Percentiles rank a stretch among this genome's conserved stretches.
Evolutionary conservation across 192 early-diverging fungal species (phyloP).

Genomic region (Dissophora ornata): DNA sequence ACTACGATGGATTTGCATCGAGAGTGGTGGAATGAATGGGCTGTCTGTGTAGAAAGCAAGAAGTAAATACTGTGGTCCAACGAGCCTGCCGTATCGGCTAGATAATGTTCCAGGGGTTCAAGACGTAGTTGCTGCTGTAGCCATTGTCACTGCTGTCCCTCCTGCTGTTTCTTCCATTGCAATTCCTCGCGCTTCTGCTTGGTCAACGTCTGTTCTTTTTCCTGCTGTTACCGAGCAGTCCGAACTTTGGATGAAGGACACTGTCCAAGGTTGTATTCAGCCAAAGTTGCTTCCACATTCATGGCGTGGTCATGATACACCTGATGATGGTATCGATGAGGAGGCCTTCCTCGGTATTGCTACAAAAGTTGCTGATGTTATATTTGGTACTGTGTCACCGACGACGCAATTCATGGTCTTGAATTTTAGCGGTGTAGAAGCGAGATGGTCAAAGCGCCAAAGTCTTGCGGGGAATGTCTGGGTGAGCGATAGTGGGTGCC

Average conservation of each 20-base stretch:
- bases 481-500: conserved; percentile 24
- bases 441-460: not conserved
- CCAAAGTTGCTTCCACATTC: not conserved
- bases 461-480: not conserved
- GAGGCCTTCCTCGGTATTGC: not conserved
- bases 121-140: not conserved
- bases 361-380: conserved; percentile 31
- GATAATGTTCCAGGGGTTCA: not conserved
- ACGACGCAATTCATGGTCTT: conserved; percentile 39
- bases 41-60: conserved; percentile 11
- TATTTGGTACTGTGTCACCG: conserved; percentile 25
- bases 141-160: not conserved
- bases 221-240: conserved; percentile 26
- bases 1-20: conserved; percentile 1
- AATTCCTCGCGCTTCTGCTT: conserved; percentile 17
- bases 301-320: not conserved
- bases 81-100: conserved; percentile 4
- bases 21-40: conserved; percentile 12
- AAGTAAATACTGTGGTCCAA: conserved; percentile 12
- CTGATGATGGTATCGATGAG: not conserved
- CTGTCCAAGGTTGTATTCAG: not conserved
- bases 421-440: not conserved
- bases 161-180: not conserved
- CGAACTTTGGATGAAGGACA: conserved; percentile 10
- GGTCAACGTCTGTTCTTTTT: conserved; percentile 20